phyloP scores from a whole-genome alignment of 352 stramenopile species.

The Phytopythium boreale region DNA sequence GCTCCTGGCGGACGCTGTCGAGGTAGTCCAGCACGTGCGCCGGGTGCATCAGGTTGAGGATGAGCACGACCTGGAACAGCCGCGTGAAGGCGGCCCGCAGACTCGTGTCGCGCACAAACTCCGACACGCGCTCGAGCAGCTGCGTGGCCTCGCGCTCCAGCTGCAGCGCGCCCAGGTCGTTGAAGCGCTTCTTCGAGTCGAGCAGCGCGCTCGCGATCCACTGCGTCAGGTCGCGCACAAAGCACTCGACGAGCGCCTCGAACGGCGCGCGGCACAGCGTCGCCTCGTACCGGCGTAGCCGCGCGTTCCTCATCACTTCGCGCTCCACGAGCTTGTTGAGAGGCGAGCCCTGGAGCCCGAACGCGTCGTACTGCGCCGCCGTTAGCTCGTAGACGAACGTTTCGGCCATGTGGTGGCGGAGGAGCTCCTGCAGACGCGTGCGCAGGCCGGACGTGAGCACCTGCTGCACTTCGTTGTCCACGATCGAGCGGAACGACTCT shows the following conservation, averaged over 20 bases:
- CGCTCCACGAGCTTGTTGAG: conserved; percentile 61
- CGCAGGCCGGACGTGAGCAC: conserved; percentile 47
- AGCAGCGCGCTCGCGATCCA: conserved; percentile 59
- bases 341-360: conserved; percentile 55
- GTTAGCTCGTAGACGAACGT: conserved; percentile 67
- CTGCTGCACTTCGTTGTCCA: conserved; percentile 67
- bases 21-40: conserved; percentile 69
- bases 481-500: conserved; percentile 67
- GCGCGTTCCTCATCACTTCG: conserved; percentile 65
- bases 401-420: conserved; percentile 45
- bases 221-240: conserved; percentile 53
- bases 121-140: conserved; percentile 48
- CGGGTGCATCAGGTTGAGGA: conserved; percentile 80
- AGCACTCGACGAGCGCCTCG: conserved; percentile 60
- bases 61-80: conserved; percentile 74
- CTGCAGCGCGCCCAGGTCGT: conserved; percentile 78
- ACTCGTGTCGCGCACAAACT: conserved; percentile 52
- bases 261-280: conserved; percentile 58
- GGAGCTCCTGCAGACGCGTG: conserved; percentile 38
- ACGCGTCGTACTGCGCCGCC: conserved; percentile 58
- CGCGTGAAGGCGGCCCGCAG: conserved; percentile 64
- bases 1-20: conserved; percentile 40
- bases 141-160: conserved; percentile 72
- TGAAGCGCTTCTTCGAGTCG: conserved; percentile 56
- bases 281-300: conserved; percentile 57